phyloP scores from a whole-genome alignment of 805 yeast species.

The Candida verbasci region DNA sequence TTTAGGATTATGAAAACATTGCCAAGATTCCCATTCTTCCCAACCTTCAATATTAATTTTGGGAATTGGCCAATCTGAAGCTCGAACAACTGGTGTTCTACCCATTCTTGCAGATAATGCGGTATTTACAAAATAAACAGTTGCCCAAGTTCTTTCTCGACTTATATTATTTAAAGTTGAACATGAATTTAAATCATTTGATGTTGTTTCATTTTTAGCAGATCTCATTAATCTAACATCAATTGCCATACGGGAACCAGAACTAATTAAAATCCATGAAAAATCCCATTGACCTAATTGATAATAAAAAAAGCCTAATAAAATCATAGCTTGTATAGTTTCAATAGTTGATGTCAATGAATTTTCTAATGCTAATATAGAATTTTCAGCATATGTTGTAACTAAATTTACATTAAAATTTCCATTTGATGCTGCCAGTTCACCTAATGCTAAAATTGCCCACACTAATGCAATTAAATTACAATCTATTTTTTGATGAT shows the following conservation, averaged over 20 bases:
- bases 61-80: slow-evolving; percentile 21
- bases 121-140: slow-evolving; percentile 18
- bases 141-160: slow-evolving; percentile 22
- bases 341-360: slow-evolving; percentile 18
- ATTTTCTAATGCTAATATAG: slow-evolving; percentile 18
- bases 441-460: slow-evolving; percentile 18
- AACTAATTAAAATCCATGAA: slow-evolving; percentile 19
- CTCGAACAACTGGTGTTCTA: slow-evolving; percentile 18
- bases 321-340: slow-evolving; percentile 18
- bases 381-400: slow-evolving; percentile 14
- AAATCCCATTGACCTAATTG: slow-evolving; percentile 21
- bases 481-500: slow-evolving; percentile 10
- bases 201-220: neutral
- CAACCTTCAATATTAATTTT: slow-evolving; percentile 18
- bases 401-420: neutral
- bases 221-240: slow-evolving; percentile 19
- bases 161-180: slow-evolving; percentile 12
- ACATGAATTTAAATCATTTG: slow-evolving; percentile 3
- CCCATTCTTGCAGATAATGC: slow-evolving; percentile 21
- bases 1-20: slow-evolving; percentile 7
- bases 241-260: slow-evolving; percentile 20
- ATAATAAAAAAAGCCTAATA: slow-evolving; percentile 17
- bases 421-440: slow-evolving; percentile 6
- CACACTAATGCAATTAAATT: slow-evolving; percentile 18
- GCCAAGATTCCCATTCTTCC: slow-evolving; percentile 25